These are phyloP conservation scores for Talaromyces borbonicus DNA, from an alignment of 495 filamentous ascomycete species.

Conservation along the genomic window DNA sequence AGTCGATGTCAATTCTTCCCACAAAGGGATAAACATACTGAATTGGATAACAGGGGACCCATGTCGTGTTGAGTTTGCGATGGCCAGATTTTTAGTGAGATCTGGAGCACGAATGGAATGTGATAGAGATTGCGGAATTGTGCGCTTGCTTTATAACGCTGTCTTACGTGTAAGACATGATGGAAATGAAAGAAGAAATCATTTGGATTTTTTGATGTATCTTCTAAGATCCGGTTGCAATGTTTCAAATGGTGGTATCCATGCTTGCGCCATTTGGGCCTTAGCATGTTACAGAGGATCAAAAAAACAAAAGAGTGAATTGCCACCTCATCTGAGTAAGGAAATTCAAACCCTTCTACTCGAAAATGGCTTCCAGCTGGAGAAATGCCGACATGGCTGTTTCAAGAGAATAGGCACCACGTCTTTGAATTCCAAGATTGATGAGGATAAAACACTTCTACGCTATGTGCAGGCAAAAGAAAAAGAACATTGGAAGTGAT, in stretches of 20 bases:
- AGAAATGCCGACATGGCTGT: slow-evolving; percentile 3
- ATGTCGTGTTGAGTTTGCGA: background rate
- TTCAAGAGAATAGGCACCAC: too few relatives aligned
- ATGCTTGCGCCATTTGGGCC: slow-evolving; percentile 3
- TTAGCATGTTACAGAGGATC: background rate
- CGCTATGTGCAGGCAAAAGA: too few relatives aligned
- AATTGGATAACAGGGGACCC: background rate
- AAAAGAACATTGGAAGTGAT: too few relatives aligned
- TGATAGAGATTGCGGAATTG: slow-evolving; percentile 3
- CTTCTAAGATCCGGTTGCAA: slow-evolving; percentile 3
- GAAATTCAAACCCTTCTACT: background rate
- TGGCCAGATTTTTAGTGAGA: background rate
- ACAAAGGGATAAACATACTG: background rate
- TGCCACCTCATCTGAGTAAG: background rate
- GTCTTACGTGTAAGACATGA: too few relatives aligned
- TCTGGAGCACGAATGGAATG: slow-evolving; percentile 1
- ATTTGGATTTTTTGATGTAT: background rate
- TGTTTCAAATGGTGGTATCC: slow-evolving; percentile 2
- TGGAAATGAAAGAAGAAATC: background rate
- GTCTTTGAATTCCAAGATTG: too few relatives aligned
- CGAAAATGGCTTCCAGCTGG: background rate
- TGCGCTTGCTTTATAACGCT: background rate
- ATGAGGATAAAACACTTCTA: too few relatives aligned
- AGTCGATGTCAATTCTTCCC: background rate
- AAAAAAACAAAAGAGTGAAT: background rate